Base-by-base conservation (phyloP, 352 stramenopile genomes). In the Phytopythium vexans region DNA sequence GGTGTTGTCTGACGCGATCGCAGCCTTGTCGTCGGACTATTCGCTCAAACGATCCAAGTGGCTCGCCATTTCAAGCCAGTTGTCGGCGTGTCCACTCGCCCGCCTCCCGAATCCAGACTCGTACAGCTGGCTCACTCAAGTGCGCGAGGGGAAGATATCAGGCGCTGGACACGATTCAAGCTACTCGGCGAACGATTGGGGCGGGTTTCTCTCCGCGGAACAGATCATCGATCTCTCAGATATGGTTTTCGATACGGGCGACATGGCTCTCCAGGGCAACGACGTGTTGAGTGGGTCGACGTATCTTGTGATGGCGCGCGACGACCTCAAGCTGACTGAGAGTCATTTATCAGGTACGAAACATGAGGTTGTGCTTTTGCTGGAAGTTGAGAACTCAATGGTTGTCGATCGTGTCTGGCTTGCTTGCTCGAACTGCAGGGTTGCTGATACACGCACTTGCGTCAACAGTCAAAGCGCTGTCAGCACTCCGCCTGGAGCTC, bases 141-240 rank as follows among this genome's bases (percentile, higher is more conserved):
- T 92, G 0, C 78, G 74, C 40, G 77, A 91, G 60, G 82, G 82
- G 1, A 91, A 91, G 61, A 83, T 92, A 3, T 91, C 82, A 1
- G 80, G 82, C 31, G 77, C 77, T 27, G 82, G 82, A 0, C 54
- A 84, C 11, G 80, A 91, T 60, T 64, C 70, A 10, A 78, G 60
- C 41, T 68, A 68, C 55, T 49, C 58, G 1, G 5, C 35, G 0
- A 41, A 41, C 21, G 56, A 58, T 11, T 42, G 49, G 7, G 48
- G 42, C 37, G 59, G 50, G 0, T 74, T 70, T n/a, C 49, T 54
- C 47, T 78, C 69, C 27, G 61, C 64, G 58, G 68, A 58, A 48
- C 60, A 63, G 27, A 16, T 74, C 33, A 66, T 77, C 16, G 61
- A 72, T 58, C 55, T 55, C 14, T 77, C 68, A 10, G 64, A 60